Evolutionary conservation across 2,329 filamentous ascomycete species (phyloP).

Genomic region (Ophiostoma ips): DNA sequence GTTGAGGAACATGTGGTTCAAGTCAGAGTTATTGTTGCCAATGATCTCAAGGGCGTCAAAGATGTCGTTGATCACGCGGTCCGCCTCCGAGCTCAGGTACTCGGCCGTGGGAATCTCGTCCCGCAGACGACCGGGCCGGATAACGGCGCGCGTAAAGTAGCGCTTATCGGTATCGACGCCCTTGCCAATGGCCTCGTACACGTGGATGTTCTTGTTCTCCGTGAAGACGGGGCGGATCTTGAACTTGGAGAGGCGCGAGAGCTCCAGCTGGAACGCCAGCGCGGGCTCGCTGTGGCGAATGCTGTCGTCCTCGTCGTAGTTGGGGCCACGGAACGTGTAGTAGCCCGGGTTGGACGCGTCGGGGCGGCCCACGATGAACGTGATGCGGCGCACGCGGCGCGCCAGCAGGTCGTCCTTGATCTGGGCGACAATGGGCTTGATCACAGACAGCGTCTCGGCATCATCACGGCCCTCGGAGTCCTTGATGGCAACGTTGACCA

Average conservation of each 20-base stretch:
- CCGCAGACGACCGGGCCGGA: constrained; percentile 81
- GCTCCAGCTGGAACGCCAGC: constrained; percentile 95
- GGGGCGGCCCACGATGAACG: constrained; percentile 90
- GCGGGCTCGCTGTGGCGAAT: constrained; percentile 97
- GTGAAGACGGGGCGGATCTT: constrained; percentile 97
- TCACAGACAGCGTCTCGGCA: constrained; percentile 61
- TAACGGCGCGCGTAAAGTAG: constrained; percentile 94
- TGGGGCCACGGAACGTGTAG: constrained; percentile 92
- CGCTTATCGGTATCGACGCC: constrained; percentile 91
- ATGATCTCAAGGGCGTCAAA: constrained; percentile 96
- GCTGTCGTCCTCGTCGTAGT: constrained; percentile 80
- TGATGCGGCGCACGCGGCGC: constrained; percentile 75
- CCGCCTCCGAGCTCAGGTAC: constrained; percentile 94
- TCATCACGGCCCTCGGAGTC: constrained; percentile 79
- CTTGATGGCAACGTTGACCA: constrained; percentile 82
- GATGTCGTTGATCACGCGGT: constrained; percentile 94
- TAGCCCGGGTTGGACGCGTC: constrained; percentile 93
- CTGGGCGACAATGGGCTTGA: constrained; percentile 60
- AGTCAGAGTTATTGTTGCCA: constrained; percentile 96
- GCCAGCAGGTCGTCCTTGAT: constrained; percentile 73
- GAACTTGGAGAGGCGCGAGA: constrained; percentile 89
- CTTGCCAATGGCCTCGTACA: constrained; percentile 94
- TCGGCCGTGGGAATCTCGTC: constrained; percentile 98
- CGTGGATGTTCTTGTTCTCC: constrained; percentile 97
- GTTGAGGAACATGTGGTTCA: constrained; percentile 99